phyloP scores from a whole-genome alignment of 2,329 filamentous ascomycete species.

The Thielaviopsis punctulata region DNA sequence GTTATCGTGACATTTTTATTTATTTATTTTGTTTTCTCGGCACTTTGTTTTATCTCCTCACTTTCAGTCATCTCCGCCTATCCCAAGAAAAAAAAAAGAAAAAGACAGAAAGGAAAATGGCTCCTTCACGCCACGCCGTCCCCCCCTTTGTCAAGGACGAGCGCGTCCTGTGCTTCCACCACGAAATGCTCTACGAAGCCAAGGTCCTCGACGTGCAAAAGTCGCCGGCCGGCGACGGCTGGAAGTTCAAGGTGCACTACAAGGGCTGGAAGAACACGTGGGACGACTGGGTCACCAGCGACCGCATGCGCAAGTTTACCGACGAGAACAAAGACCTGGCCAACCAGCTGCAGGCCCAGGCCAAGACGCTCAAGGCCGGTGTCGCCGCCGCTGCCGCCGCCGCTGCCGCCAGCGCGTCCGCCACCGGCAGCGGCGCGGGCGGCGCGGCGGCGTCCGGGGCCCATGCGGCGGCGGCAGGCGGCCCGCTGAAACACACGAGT shows the following conservation, averaged over 20 bases:
- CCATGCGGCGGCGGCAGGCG: neutral
- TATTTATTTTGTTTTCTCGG: neutral
- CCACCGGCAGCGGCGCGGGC: slow-evolving; percentile 17
- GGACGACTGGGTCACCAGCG: slow-evolving; percentile 95
- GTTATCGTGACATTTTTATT: too few relatives aligned
- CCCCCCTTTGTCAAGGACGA: slow-evolving; percentile 59
- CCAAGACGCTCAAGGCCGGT: slow-evolving; percentile 39
- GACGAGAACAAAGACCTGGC: slow-evolving; percentile 91
- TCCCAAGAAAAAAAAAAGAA: too few relatives aligned
- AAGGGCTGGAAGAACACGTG: slow-evolving; percentile 99
- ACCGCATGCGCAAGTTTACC: slow-evolving; percentile 83
- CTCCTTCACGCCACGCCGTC: slow-evolving; percentile 26
- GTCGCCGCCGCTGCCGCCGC: slow-evolving; percentile 35
- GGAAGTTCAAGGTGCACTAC: slow-evolving; percentile 88
- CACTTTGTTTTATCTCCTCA: neutral
- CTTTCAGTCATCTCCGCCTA: neutral
- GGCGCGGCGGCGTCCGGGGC: slow-evolving; percentile 17
- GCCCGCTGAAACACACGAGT: slow-evolving; percentile 23
- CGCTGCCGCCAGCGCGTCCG: slow-evolving; percentile 60
- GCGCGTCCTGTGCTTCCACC: slow-evolving; percentile 90
- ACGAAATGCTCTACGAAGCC: slow-evolving; percentile 92
- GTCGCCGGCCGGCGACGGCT: slow-evolving; percentile 44
- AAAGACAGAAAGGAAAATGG: too few relatives aligned
- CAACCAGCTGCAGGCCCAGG: slow-evolving; percentile 50
- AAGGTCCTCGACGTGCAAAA: slow-evolving; percentile 70